Percentiles rank a stretch among this genome's conserved stretches.
These are phyloP conservation scores for Termitomyces sp. DNA, from an alignment of 1,284 basidiomycete species.

Conservation along the genomic window DNA sequence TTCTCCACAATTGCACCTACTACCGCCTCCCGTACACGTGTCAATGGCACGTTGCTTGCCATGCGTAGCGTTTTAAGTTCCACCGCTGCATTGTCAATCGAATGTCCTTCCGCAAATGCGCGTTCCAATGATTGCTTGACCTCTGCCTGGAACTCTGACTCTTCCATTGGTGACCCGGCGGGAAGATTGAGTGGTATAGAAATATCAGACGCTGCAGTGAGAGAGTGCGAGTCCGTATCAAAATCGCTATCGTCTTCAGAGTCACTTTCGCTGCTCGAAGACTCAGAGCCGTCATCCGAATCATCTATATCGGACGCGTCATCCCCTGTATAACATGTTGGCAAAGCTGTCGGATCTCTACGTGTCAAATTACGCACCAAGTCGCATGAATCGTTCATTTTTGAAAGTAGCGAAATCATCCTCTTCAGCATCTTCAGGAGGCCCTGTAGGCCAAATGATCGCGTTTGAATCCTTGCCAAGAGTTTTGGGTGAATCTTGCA, in stretches of 20 bases:
- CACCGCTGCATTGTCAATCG: conserved; percentile 86
- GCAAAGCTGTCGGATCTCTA: not conserved
- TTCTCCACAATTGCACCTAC: conserved; percentile 68
- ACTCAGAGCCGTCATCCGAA: conserved; percentile 52
- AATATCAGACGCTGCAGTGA: conserved; percentile 37
- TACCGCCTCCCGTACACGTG: conserved; percentile 74
- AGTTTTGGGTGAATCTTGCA: conserved; percentile 36
- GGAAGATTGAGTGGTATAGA: conserved; percentile 30
- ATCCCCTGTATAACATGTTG: conserved; percentile 42
- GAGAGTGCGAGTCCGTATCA: conserved; percentile 29
- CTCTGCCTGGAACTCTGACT: conserved; percentile 74
- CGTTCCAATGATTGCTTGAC: conserved; percentile 80
- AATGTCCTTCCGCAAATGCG: conserved; percentile 87
- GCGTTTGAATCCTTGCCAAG: conserved; percentile 65
- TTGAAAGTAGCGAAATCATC: conserved; percentile 53
- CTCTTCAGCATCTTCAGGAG: conserved; percentile 57
- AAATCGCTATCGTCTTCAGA: conserved; percentile 33
- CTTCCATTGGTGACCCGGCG: conserved; percentile 39
- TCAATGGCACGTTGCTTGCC: conserved; percentile 85
- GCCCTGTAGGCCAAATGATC: conserved; percentile 59
- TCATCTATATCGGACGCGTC: conserved; percentile 52
- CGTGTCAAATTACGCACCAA: conserved; percentile 41
- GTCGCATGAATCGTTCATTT: conserved; percentile 66
- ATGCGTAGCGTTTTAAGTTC: conserved; percentile 92
- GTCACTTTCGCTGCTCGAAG: conserved; percentile 24